A percentile compares a stretch with the other conserved stretches of the same genome.
Conservation (phyloP, 176 grass and related monocot genomes). For the Dactylis glomerata region DNA sequence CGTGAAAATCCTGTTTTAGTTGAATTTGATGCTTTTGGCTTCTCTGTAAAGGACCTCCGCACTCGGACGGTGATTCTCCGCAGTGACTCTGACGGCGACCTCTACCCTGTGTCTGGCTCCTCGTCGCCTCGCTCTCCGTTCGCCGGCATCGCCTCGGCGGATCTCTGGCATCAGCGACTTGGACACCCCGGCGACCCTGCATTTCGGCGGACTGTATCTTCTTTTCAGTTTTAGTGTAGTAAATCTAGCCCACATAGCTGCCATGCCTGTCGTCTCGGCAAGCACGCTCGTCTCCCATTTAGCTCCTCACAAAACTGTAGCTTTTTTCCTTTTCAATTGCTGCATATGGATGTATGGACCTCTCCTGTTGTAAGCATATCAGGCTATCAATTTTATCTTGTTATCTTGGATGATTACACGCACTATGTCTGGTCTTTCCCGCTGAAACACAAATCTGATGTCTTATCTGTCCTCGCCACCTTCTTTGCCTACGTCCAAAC, state of each 20-base stretch:
- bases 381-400: background rate
- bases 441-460: background rate
- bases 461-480: background rate
- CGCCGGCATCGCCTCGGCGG: no score
- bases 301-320: background rate
- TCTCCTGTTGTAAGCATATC: background rate
- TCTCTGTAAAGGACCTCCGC: background rate
- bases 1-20: background rate
- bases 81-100: background rate
- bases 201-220: no score
- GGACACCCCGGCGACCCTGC: background rate
- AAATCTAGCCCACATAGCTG: no score
- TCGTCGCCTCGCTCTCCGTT: no score
- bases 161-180: no score
- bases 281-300: background rate
- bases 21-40: background rate
- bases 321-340: background rate
- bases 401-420: background rate
- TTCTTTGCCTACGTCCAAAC: background rate
- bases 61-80: background rate
- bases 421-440: background rate
- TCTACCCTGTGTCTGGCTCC: background rate
- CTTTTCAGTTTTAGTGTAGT: no score
- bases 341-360: background rate
- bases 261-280: background rate